Conservation (phyloP, 2,329 filamentous ascomycete genomes). For the Colletotrichum musicola region DNA sequence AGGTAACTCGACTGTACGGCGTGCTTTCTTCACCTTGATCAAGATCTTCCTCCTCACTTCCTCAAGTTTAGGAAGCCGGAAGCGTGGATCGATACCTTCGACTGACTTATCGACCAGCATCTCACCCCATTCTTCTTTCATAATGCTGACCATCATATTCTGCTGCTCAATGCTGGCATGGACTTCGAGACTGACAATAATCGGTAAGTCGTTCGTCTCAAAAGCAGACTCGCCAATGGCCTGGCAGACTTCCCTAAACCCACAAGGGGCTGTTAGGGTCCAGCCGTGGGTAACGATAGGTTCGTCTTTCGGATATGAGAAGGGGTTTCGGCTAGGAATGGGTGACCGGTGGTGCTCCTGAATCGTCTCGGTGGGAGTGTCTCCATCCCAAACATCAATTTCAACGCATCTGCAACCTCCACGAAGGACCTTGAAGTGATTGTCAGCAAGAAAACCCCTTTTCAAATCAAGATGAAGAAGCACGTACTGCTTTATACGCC, state of each 20-base stretch:
- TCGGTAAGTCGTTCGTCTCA: conserved; percentile 77
- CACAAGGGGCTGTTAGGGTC: too few species aligned
- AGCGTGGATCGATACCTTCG: conserved; percentile 50
- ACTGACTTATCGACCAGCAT: conserved; percentile 69
- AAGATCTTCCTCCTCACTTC: conserved; percentile 82
- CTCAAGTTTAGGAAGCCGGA: conserved; percentile 74
- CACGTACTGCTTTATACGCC: conserved; percentile 80
- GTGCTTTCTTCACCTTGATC: conserved; percentile 79
- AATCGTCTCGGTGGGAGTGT: too few species aligned
- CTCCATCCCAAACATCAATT: conserved; percentile 93
- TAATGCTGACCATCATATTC: conserved; percentile 90
- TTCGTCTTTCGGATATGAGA: too few species aligned
- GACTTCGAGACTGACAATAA: conserved; percentile 93
- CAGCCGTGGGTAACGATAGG: too few species aligned
- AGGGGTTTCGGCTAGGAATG: conserved; percentile 56
- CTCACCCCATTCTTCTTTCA: conserved; percentile 83
- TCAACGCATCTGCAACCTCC: conserved; percentile 90
- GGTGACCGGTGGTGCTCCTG: conserved; percentile 76
- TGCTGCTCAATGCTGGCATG: conserved; percentile 86
- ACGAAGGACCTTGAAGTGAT: too few species aligned
- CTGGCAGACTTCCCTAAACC: conserved; percentile 81
- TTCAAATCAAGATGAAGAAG: conserved; percentile 63
- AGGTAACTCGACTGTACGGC: too few species aligned
- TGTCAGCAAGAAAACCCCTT: too few species aligned
- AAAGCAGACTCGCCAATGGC: conserved; percentile 86